Percentiles rank a stretch among this genome's conserved stretches.
Conservation (phyloP, 495 filamentous ascomycete genomes). For the Podospora pseudopauciseta region DNA sequence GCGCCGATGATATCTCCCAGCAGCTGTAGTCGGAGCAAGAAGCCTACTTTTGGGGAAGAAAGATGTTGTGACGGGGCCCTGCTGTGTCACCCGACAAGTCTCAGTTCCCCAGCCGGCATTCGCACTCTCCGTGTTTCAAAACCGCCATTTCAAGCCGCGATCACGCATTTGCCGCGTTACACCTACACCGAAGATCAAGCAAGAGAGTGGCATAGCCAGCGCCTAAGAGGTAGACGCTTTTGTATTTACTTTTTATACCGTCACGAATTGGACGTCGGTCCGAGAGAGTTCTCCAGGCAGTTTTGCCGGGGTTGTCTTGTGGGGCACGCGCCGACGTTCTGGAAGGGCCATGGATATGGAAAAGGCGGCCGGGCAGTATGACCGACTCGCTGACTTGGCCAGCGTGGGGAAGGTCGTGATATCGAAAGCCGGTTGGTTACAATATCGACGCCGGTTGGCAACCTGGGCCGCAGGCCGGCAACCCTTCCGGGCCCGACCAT, state of each 20-base stretch:
- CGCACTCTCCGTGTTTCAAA: slow-evolving; percentile 1
- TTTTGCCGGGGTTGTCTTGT: not conserved
- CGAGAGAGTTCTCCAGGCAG: not conserved
- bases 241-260: not conserved
- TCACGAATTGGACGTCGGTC: not conserved
- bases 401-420: not conserved
- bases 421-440: not conserved
- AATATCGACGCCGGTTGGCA: not conserved
- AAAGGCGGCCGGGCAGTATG: not conserved
- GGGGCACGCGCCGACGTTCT: too few relatives aligned
- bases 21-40: not conserved
- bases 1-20: not conserved
- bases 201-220: not conserved
- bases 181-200: not conserved
- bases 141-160: not conserved
- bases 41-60: not conserved
- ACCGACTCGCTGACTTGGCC: not conserved
- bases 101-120: not conserved
- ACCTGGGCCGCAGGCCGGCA: not conserved
- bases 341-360: not conserved
- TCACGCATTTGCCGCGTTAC: not conserved
- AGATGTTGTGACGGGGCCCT: not conserved
- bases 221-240: not conserved
- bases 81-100: not conserved
- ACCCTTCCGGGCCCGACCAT: not conserved